phyloP scores from a whole-genome alignment of 2,329 filamentous ascomycete genomes.

The Cordyceps cateniannulata region DNA sequence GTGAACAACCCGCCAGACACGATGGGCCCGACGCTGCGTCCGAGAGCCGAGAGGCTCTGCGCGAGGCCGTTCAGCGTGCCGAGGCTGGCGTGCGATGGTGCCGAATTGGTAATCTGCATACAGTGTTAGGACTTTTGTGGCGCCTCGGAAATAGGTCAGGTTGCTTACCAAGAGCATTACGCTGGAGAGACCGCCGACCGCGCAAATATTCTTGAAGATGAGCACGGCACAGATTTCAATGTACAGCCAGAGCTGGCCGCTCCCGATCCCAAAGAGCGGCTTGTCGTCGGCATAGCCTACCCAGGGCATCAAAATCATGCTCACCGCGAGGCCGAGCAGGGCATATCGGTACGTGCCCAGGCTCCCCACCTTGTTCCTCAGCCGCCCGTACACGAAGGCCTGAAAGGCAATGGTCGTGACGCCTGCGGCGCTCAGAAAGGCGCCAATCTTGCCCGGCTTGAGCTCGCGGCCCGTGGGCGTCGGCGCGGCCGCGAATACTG shows the following conservation, averaged over 20 bases:
- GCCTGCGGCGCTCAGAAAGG: conserved; percentile 79
- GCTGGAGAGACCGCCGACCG: conserved; percentile 83
- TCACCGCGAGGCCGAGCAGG: conserved; percentile 70
- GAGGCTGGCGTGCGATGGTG: conserved; percentile 75
- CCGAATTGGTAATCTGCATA: conserved; percentile 83
- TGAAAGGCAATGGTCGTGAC: conserved; percentile 86
- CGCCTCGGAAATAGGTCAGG: not conserved
- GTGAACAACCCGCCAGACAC: conserved; percentile 83
- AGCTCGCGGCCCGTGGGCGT: conserved; percentile 72
- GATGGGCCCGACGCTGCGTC: conserved; percentile 82
- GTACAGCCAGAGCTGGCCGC: conserved; percentile 66
- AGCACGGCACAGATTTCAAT: conserved; percentile 73
- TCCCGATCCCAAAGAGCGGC: conserved; percentile 50
- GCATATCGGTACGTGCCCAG: conserved; percentile 75
- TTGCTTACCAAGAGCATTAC: conserved; percentile 72
- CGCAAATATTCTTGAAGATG: conserved; percentile 82
- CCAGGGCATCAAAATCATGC: conserved; percentile 84
- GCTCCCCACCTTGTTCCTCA: conserved; percentile 78
- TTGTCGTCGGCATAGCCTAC: conserved; percentile 67
- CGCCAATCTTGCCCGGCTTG: conserved; percentile 71
- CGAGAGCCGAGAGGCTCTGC: conserved; percentile 86
- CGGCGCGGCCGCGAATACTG: conserved; percentile 76
- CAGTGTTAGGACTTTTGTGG: not conserved
- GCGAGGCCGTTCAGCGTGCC: conserved; percentile 90
- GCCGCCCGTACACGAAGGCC: conserved; percentile 70